A percentile compares a stretch with the other conserved stretches of the same genome.
Evolutionary conservation across 148 eudicot species (phyloP).

Genomic region (Rhododendron henanense): DNA sequence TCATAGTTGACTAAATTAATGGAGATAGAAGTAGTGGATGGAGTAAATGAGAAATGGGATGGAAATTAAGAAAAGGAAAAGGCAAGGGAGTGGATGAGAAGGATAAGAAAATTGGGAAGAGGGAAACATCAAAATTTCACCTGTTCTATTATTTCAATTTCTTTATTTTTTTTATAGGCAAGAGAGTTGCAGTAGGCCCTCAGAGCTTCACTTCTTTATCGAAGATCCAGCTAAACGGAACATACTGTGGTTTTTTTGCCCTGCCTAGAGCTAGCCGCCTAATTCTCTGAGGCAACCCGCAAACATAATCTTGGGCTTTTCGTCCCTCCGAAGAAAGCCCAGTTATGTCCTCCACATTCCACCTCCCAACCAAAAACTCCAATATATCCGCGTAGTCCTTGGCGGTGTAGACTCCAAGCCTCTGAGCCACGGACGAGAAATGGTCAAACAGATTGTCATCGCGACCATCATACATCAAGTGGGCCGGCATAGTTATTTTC

Average conservation of each 20-base stretch:
- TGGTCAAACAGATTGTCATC: conserved; percentile 23
- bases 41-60: no score
- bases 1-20: no score
- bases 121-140: neutral
- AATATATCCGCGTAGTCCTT: conserved; percentile 24
- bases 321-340: conserved; percentile 15
- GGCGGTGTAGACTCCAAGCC: conserved; percentile 22
- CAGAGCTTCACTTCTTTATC: conserved; percentile 11
- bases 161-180: neutral
- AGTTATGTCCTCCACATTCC: conserved; percentile 20
- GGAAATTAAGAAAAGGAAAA: no score
- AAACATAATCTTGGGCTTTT: conserved; percentile 18
- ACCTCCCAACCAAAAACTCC: conserved; percentile 23
- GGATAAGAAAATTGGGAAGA: no score
- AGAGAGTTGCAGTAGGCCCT: neutral
- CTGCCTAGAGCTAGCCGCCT: conserved; percentile 10
- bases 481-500: conserved; percentile 25
- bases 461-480: conserved; percentile 23
- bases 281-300: conserved; percentile 16
- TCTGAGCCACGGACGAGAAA: conserved; percentile 22
- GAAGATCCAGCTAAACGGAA: conserved; percentile 18
- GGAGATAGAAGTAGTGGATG: no score
- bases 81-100: no score
- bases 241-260: neutral
- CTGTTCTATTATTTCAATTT: neutral